phyloP scores from a whole-genome alignment of 1,139 yeast genomes.

The Hyphopichia pseudoburtonii region DNA sequence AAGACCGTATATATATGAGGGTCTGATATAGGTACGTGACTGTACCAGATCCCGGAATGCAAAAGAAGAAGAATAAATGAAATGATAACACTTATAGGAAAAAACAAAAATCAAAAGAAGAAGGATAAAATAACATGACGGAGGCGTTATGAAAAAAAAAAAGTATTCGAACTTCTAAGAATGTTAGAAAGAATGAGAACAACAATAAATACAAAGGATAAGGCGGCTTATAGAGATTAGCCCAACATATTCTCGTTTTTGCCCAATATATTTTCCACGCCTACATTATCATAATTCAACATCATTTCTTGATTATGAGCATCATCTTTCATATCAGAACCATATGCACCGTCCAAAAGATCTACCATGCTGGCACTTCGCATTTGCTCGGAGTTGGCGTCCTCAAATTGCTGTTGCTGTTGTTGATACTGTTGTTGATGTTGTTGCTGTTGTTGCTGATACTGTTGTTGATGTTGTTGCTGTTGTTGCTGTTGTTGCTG shows the following conservation, averaged over 20 bases:
- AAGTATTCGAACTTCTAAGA: background rate
- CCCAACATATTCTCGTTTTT: conserved; percentile 5
- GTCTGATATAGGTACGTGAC: too few species aligned
- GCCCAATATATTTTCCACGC: conserved; percentile 13
- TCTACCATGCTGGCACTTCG: conserved; percentile 21
- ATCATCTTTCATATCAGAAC: conserved; percentile 11
- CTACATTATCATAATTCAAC: conserved; percentile 13
- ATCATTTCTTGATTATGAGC: conserved; percentile 7
- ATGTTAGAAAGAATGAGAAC: background rate
- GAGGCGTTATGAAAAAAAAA: background rate
- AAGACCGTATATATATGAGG: too few species aligned
- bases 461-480: conserved; percentile 1
- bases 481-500: background rate
- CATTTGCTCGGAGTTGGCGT: conserved; percentile 5
- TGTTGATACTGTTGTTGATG: conserved; percentile 2
- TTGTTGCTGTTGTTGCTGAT: background rate
- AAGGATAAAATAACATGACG: background rate
- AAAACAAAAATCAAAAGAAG: background rate
- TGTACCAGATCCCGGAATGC: too few species aligned
- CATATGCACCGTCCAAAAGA: conserved; percentile 26
- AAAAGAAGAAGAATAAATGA: too few species aligned
- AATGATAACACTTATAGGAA: too few species aligned
- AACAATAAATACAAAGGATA: background rate
- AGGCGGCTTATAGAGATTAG: background rate
- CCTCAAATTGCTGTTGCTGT: conserved; percentile 7